Evolutionary conservation across 2,329 filamentous ascomycete genomes (phyloP).

Genomic region (Aspergillus fischeri): DNA sequence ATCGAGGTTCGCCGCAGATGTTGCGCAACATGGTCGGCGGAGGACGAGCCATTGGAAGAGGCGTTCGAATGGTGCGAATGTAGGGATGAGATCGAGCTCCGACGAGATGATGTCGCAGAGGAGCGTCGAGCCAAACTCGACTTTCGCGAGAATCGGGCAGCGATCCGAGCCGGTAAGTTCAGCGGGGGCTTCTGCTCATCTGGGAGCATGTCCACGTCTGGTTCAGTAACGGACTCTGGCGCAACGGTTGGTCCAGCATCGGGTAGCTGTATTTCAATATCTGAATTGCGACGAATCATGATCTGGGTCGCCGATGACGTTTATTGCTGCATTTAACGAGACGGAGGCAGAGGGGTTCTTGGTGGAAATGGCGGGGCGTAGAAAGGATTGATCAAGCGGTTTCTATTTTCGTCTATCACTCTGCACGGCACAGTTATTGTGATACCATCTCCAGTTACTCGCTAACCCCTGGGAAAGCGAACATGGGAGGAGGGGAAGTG

Average conservation of each 20-base stretch:
- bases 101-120: conserved; percentile 59
- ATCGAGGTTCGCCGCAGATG: conserved; percentile 63
- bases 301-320: conserved; percentile 2
- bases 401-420: background rate
- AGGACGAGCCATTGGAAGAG: conserved; percentile 45
- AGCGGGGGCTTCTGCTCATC: conserved; percentile 37
- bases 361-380: conserved; percentile 6
- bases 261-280: conserved; percentile 39
- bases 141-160: conserved; percentile 58
- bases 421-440: background rate
- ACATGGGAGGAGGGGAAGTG: background rate
- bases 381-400: background rate
- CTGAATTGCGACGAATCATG: conserved; percentile 42
- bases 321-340: background rate
- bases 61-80: conserved; percentile 58
- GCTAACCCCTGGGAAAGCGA: background rate
- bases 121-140: conserved; percentile 54
- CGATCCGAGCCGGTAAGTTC: conserved; percentile 57
- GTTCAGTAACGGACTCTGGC: conserved; percentile 22
- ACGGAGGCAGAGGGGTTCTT: background rate
- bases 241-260: conserved; percentile 28
- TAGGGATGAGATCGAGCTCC: conserved; percentile 61
- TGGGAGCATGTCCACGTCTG: conserved; percentile 42
- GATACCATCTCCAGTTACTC: background rate
- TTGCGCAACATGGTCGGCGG: conserved; percentile 60